Evolutionary conservation across 345 rosid genomes (phyloP), one percentile per base, ranked within the genome.

Genomic region (Salix koriyanagi): DNA sequence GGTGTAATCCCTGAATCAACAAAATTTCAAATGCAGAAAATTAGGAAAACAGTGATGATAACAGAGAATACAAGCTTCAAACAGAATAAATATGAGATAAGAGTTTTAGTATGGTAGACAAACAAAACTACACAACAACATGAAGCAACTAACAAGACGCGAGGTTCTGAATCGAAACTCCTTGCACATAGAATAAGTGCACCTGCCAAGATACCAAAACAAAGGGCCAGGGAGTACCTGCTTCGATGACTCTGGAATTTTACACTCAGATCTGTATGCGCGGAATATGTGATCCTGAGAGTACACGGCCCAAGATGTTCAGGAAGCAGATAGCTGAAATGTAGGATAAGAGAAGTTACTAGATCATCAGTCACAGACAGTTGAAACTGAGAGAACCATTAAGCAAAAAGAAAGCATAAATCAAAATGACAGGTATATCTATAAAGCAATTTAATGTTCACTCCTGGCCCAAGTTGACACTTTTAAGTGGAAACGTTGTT

Each of bases 191-290:
- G 19, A 44, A 44, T 19, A 44, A 3, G 10, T 5, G 69, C 25
- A 12, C 52, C 4, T n/a, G 41, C 9, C 23, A 30, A 72, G 58
- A 46, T 37, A 56, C 25, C 6, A 71, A 79, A 66, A 48, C 25
- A 46, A 2, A 72, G 50, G 21, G 18, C 42, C 34, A 50, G 36
- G 41, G 9, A 70, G 46, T 88, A 96, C 99, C 99, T 92, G 92
- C 99, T 96, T 39, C 97, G 88, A 79, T 94, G 98, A 79, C 94
- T 89, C 88, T 96, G 99, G 81, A 96, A 94, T 84, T 92, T 96
- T 82, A 96, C 99, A 78, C 97, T 96, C 88, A 96, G 79, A 85
- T 96, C 98, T 71, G 98, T 96, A 78, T 96, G 99, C 70, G 97
- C 99, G 79, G 99, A 96, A 83, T 94, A 96, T 67, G 98, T 92